These are phyloP conservation scores for Penicillium sp. DNA, from an alignment of 2,329 filamentous ascomycete species.

Conservation along the genomic window DNA sequence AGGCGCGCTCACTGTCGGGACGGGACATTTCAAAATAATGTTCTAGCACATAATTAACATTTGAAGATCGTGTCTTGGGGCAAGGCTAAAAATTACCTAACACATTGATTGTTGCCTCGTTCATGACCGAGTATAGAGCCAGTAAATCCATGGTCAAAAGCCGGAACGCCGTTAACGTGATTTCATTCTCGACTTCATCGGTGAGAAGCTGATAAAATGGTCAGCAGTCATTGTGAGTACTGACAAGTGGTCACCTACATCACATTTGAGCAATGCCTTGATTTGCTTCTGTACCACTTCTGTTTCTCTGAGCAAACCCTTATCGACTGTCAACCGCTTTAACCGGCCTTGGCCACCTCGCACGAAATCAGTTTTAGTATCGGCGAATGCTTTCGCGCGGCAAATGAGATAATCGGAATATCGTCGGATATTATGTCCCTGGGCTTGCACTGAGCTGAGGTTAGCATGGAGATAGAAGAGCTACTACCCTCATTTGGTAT, in stretches of 20 bases:
- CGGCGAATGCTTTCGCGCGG: conserved; percentile 74
- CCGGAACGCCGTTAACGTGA: conserved; percentile 89
- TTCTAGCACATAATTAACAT: conserved; percentile 49
- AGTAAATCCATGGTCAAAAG: conserved; percentile 86
- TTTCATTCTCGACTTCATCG: conserved; percentile 90
- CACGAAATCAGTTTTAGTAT: conserved; percentile 88
- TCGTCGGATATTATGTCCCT: conserved; percentile 88
- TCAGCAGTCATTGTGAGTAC: conserved; percentile 16
- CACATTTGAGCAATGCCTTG: conserved; percentile 78
- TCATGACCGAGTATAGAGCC: conserved; percentile 88
- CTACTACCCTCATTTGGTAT: background rate
- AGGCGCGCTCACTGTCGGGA: conserved; percentile 83
- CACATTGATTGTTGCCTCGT: conserved; percentile 95
- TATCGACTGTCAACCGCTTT: conserved; percentile 83
- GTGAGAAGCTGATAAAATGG: conserved; percentile 65
- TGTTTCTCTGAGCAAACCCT: conserved; percentile 86
- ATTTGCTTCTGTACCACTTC: conserved; percentile 88
- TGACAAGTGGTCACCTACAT: conserved; percentile 55
- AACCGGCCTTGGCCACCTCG: conserved; percentile 75
- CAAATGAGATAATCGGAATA: conserved; percentile 85
- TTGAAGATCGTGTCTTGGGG: background rate
- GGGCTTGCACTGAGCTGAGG: conserved; percentile 68
- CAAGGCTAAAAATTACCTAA: conserved; percentile 59
- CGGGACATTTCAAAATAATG: conserved; percentile 99
- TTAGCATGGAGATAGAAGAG: conserved; percentile 30